phyloP scores from a whole-genome alignment of 2,329 filamentous ascomycete genomes.

The Fusarium proliferatum region DNA sequence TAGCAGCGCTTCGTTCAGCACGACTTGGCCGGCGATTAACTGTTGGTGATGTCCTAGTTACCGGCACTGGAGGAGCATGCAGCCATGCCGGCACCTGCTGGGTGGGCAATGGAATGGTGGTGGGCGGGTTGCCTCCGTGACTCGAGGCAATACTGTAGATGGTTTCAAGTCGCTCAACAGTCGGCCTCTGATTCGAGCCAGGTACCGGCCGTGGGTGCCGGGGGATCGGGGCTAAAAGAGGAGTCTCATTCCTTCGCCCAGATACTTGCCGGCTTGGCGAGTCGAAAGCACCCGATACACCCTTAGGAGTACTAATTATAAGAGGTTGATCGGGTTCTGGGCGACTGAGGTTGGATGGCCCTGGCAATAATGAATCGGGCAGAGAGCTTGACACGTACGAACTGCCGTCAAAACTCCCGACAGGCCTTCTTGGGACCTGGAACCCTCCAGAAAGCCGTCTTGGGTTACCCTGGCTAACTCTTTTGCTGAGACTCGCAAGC shows the following conservation, averaged over 20 bases:
- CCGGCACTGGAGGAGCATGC: slow-evolving; percentile 49
- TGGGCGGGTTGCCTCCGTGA: slow-evolving; percentile 24
- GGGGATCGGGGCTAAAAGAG: slow-evolving; percentile 65
- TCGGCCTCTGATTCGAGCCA: slow-evolving; percentile 53
- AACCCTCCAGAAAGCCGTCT: slow-evolving; percentile 58
- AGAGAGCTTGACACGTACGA: slow-evolving; percentile 28
- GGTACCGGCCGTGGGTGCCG: slow-evolving; percentile 59
- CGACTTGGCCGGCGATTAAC: slow-evolving; percentile 63
- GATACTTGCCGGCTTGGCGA: slow-evolving; percentile 51
- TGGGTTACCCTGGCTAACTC: slow-evolving; percentile 52
- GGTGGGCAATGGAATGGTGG: slow-evolving; percentile 15
- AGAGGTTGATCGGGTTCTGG: slow-evolving; percentile 62
- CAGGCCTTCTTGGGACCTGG: slow-evolving; percentile 54
- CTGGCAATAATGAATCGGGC: slow-evolving; percentile 37
- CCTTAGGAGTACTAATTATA: slow-evolving; percentile 70
- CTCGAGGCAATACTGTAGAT: slow-evolving; percentile 58
- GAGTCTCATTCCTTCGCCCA: slow-evolving; percentile 53
- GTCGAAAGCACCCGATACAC: slow-evolving; percentile 65
- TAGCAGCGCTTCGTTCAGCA: slow-evolving; percentile 69
- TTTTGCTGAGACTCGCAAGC: slow-evolving; percentile 51
- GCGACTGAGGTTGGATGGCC: slow-evolving; percentile 13
- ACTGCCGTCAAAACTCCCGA: slow-evolving; percentile 50
- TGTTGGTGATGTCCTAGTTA: slow-evolving; percentile 54
- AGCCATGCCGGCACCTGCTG: slow-evolving; percentile 50
- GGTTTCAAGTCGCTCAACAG: slow-evolving; percentile 65